phyloP scores from a whole-genome alignment of 2,329 filamentous ascomycete genomes.

The Fulvia fulva region DNA sequence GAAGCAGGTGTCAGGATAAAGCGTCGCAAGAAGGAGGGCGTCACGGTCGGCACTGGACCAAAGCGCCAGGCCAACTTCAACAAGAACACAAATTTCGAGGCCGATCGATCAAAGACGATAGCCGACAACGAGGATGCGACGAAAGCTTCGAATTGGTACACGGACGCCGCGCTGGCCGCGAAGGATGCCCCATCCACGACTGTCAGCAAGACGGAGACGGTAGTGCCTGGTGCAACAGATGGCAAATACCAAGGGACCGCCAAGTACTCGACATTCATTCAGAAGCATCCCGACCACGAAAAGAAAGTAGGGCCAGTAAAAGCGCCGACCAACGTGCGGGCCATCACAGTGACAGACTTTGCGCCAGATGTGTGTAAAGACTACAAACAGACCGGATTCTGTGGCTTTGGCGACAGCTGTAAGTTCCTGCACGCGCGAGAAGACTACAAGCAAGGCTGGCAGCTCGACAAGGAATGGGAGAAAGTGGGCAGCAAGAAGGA shows the following conservation, averaged over 20 bases:
- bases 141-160: slow-evolving; percentile 84
- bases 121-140: slow-evolving; percentile 79
- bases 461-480: slow-evolving; percentile 93
- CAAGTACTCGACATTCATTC: slow-evolving; percentile 69
- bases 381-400: slow-evolving; percentile 75
- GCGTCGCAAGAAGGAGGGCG: slow-evolving; percentile 66
- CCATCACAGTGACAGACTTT: slow-evolving; percentile 85
- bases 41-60: slow-evolving; percentile 60
- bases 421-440: slow-evolving; percentile 75
- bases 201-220: slow-evolving; percentile 5
- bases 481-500: slow-evolving; percentile 64
- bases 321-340: slow-evolving; percentile 82
- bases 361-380: slow-evolving; percentile 94
- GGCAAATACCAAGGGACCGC: slow-evolving; percentile 75
- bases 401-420: slow-evolving; percentile 72
- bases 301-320: slow-evolving; percentile 77
- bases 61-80: slow-evolving; percentile 33
- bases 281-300: slow-evolving; percentile 69
- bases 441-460: slow-evolving; percentile 88
- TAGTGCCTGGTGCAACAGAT: slow-evolving; percentile 56
- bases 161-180: slow-evolving; percentile 55
- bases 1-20: slow-evolving; percentile 75
- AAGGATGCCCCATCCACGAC: slow-evolving; percentile 15
- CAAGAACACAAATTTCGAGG: slow-evolving; percentile 45
- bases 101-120: slow-evolving; percentile 61